A percentile compares a stretch with the other conserved stretches of the same genome.
phyloP scores from a whole-genome alignment of 2,329 filamentous ascomycete species.

The Colletotrichum cereale region DNA sequence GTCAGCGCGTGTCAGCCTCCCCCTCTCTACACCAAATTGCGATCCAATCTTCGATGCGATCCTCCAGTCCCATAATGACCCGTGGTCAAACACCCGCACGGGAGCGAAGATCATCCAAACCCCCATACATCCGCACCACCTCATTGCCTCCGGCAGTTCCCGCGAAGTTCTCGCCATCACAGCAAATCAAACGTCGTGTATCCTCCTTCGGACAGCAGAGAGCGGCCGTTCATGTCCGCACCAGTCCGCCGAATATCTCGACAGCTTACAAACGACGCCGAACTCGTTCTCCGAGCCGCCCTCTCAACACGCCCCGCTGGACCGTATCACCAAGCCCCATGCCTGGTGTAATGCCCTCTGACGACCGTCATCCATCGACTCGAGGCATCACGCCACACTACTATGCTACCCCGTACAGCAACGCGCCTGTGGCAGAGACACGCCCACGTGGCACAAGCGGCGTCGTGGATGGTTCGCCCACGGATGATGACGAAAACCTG shows the following conservation, averaged over 20 bases:
- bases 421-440: conserved; percentile 62
- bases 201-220: conserved; percentile 55
- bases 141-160: conserved; percentile 63
- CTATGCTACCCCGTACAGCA: conserved; percentile 83
- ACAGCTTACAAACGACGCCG: conserved; percentile 59
- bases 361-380: conserved; percentile 51
- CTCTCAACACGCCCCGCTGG: conserved; percentile 67
- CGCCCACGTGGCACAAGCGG: conserved; percentile 44
- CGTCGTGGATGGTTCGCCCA: conserved; percentile 41
- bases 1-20: conserved; percentile 56
- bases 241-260: conserved; percentile 47
- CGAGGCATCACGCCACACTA: conserved; percentile 70
- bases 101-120: conserved; percentile 58
- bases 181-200: conserved; percentile 57
- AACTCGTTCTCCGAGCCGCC: conserved; percentile 68
- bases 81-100: conserved; percentile 58
- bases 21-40: conserved; percentile 57
- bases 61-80: conserved; percentile 50
- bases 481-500: conserved; percentile 48
- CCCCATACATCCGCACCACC: conserved; percentile 63
- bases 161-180: conserved; percentile 54
- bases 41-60: conserved; percentile 51
- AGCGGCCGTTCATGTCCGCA: conserved; percentile 28
- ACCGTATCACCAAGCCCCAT: conserved; percentile 62
- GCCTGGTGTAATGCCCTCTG: conserved; percentile 47